phyloP scores from a whole-genome alignment of 768 basidiomycete genomes.

The Kwoniella bestiolae region DNA sequence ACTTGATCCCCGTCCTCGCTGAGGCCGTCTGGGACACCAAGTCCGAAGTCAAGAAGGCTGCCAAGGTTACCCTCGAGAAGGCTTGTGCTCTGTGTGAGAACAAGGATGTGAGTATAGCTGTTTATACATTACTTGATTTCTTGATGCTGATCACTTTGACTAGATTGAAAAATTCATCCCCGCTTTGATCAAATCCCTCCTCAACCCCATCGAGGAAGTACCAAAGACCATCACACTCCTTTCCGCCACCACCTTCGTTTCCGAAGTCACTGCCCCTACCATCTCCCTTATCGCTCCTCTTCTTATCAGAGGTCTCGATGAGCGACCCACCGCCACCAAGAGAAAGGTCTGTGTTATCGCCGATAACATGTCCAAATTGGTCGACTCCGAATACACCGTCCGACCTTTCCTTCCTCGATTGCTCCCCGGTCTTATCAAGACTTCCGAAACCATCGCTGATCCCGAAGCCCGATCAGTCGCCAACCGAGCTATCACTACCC shows the following conservation, averaged over 20 bases:
- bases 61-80: slow-evolving; percentile 91
- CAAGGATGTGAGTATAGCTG: slow-evolving; percentile 71
- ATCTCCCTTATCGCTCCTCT: slow-evolving; percentile 98
- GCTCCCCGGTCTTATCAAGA: slow-evolving; percentile 92
- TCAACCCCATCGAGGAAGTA: slow-evolving; percentile 99
- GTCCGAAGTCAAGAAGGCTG: slow-evolving; percentile 97
- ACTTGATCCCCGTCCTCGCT: slow-evolving; percentile 89
- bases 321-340: slow-evolving; percentile 95
- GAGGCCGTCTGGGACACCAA: slow-evolving; percentile 99
- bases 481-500: slow-evolving; percentile 87
- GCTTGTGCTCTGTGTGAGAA: slow-evolving; percentile 92
- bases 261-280: slow-evolving; percentile 95
- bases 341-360: slow-evolving; percentile 97
- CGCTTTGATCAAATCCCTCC: slow-evolving; percentile 94
- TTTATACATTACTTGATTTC: slow-evolving; percentile 64
- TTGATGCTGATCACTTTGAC: slow-evolving; percentile 13
- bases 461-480: slow-evolving; percentile 96
- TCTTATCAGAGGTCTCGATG: slow-evolving; percentile 85
- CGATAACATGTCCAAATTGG: slow-evolving; percentile 98
- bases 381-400: slow-evolving; percentile 91
- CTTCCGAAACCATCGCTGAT: slow-evolving; percentile 91
- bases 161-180: slow-evolving; percentile 75
- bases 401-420: slow-evolving; percentile 96
- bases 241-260: slow-evolving; percentile 99
- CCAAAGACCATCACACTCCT: slow-evolving; percentile 91